Base-by-base conservation (phyloP, 2,329 filamentous ascomycete genomes). In the Trichocomaceae sp. region DNA sequence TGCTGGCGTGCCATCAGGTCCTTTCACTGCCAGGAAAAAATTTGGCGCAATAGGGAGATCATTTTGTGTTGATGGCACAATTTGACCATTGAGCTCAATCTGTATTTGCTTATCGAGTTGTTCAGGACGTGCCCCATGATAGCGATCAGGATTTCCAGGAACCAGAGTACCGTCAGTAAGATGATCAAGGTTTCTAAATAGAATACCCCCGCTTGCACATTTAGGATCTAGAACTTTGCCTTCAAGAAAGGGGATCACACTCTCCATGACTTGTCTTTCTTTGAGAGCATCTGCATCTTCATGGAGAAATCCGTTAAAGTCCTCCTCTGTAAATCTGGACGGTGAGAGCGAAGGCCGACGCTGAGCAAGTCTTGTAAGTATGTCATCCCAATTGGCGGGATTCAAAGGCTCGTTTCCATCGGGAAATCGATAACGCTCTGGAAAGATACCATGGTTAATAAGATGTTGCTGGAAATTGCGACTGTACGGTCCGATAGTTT, bases 381-480 rank as follows among this genome's bases (percentile, higher is more conserved):
- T 33, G 12, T 33, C 29, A 26, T 26, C 23, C 23, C 23, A 26
- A 26, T 26, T 26, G 23, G 6, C 23, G 15, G 19, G 20, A 3
- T 46, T 46, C 23, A 9, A 22, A 2, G 3, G 8, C 15, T 23
- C 23, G 7, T 15, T 3, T 26, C 13, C 19, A 26, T 46, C 19
- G 6, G 12, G n/a, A 10, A 29, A 46, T 15, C 26, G 10, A 46
- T 46, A 46, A 2, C 7, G 5, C n/a, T 46, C 6, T 23, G 19
- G 22, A 26, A 26, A 53, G 29, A 53, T 20, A 3, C 42, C 42
- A 29, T 52, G 26, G 6, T 46, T 5, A n/a, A 29, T 46, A 22
- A 52, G 41, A 46, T 52, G 26, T 47, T 52, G 29, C 22, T 46
- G 29, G 39, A 53, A 53, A 9, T 46, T 19, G 7, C 42, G 8